These are phyloP conservation scores for Neonectria faginata DNA, from an alignment of 2,329 filamentous ascomycete species.

Conservation along the genomic window DNA sequence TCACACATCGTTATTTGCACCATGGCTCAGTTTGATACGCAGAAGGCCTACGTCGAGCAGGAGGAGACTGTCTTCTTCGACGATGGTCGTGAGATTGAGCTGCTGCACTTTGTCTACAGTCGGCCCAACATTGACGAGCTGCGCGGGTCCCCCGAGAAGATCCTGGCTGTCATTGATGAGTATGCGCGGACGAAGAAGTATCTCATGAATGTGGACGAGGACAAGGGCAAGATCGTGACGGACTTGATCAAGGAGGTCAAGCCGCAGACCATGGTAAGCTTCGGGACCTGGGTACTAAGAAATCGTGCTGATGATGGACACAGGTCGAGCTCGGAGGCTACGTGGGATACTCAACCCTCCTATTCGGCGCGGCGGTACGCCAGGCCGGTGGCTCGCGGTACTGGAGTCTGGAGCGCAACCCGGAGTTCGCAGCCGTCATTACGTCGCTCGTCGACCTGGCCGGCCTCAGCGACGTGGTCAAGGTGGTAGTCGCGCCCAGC, in stretches of 20 bases:
- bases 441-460: slow-evolving; percentile 77
- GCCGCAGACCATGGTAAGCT: slow-evolving; percentile 71
- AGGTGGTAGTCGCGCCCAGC: slow-evolving; percentile 76
- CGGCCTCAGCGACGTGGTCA: slow-evolving; percentile 76
- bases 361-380: slow-evolving; percentile 76
- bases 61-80: slow-evolving; percentile 63
- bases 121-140: slow-evolving; percentile 72
- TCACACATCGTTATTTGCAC: neutral
- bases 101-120: slow-evolving; percentile 76
- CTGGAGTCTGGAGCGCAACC: slow-evolving; percentile 78
- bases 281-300: neutral
- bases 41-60: slow-evolving; percentile 56
- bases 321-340: slow-evolving; percentile 82
- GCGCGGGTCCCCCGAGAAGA: slow-evolving; percentile 70
- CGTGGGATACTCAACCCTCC: slow-evolving; percentile 82
- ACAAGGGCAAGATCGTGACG: slow-evolving; percentile 78
- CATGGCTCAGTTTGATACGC: slow-evolving; percentile 51
- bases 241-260: slow-evolving; percentile 75
- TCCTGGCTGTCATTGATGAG: slow-evolving; percentile 78
- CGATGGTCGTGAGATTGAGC: slow-evolving; percentile 79
- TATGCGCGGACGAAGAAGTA: slow-evolving; percentile 71
- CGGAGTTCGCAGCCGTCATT: slow-evolving; percentile 79
- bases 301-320: neutral
- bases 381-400: slow-evolving; percentile 73
- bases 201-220: slow-evolving; percentile 83